Conservation (phyloP, 1,139 yeast genomes). For the Debaryomyces singareniensis region DNA sequence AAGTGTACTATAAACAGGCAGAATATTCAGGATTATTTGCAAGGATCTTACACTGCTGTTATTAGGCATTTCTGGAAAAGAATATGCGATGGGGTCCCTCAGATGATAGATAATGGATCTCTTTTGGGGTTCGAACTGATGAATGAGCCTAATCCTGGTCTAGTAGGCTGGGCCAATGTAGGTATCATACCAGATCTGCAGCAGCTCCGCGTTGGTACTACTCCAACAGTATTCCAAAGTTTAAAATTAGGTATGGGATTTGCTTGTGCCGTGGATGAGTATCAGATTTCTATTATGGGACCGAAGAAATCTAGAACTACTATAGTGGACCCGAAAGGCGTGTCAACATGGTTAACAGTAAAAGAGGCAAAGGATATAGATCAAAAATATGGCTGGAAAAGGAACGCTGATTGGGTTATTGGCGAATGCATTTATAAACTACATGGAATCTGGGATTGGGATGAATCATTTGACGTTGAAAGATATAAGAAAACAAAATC, state of each 20-base stretch:
- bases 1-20: conserved; percentile 60
- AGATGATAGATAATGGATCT: conserved; percentile 45
- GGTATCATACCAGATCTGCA: conserved; percentile 44
- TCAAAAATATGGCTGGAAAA: conserved; percentile 58
- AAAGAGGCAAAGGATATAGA: conserved; percentile 41
- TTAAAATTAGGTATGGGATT: conserved; percentile 68
- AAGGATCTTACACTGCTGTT: conserved; percentile 54
- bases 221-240: conserved; percentile 60
- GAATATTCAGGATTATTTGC: conserved; percentile 76
- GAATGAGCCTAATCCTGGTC: conserved; percentile 80
- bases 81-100: conserved; percentile 43
- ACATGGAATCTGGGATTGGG: conserved; percentile 67
- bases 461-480: conserved; percentile 18
- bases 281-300: conserved; percentile 63
- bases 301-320: conserved; percentile 58
- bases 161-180: conserved; percentile 48
- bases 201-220: conserved; percentile 56
- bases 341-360: conserved; percentile 58
- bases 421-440: conserved; percentile 78
- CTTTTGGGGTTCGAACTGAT: conserved; percentile 77
- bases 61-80: conserved; percentile 48
- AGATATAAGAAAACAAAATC: conserved; percentile 1
- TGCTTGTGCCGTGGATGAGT: conserved; percentile 57
- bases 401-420: conserved; percentile 58
- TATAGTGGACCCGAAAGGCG: conserved; percentile 61